A percentile compares a stretch with the other conserved stretches of the same genome.
Evolutionary conservation across 2,329 filamentous ascomycete genomes (phyloP).

Genomic region (Penicillium thymicola): DNA sequence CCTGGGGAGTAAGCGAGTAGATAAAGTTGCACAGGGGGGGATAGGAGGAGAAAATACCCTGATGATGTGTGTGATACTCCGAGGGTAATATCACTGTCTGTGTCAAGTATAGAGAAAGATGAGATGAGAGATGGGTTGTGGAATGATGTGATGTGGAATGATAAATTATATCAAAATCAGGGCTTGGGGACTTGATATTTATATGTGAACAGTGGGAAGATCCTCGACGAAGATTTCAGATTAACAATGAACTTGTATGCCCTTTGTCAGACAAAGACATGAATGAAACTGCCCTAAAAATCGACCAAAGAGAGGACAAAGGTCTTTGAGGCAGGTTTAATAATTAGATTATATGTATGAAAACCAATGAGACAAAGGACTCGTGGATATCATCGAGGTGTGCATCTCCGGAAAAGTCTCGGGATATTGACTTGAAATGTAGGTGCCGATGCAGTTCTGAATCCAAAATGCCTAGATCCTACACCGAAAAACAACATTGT

Average conservation of each 20-base stretch:
- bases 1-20: neutral
- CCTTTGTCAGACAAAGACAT: neutral
- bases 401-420: neutral
- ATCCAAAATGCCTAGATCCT: neutral
- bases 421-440: neutral
- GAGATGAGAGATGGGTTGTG: neutral
- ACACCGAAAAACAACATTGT: neutral
- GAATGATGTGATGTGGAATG: neutral
- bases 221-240: neutral
- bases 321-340: neutral
- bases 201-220: neutral
- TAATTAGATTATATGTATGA: neutral
- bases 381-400: neutral
- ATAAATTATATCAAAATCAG: neutral
- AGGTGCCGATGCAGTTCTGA: neutral
- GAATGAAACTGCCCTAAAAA: neutral
- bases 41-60: neutral
- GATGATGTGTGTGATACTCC: neutral
- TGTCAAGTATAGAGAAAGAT: neutral
- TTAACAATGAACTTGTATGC: neutral
- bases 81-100: neutral
- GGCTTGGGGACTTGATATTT: conserved; percentile 1
- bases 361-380: neutral
- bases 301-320: neutral
- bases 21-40: neutral